Base-by-base conservation (phyloP, 805 yeast species). In the Millerozyma acaciae region DNA sequence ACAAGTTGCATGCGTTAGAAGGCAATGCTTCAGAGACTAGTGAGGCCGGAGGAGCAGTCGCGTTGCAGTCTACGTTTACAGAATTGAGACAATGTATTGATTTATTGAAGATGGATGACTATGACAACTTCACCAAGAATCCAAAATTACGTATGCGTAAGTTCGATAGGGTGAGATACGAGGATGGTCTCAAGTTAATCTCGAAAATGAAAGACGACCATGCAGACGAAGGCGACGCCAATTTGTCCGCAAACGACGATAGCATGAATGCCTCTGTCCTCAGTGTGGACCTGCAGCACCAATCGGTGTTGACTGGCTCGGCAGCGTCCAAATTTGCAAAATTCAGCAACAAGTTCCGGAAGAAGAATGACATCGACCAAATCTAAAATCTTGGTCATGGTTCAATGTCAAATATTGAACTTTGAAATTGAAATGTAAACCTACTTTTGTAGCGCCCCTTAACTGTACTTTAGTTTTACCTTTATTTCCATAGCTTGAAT, bases 1-100 rank as follows among this genome's bases (percentile, higher is more conserved):
- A 58, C 9, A 55, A 57, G 8, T 48, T 75, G 33, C 57, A 58
- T 30, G 44, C 42, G 36, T 41, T 40, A 24, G 35, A 45, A 30
- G 40, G 47, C 35, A 32, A 44, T 37, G 44, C 47, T 1, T 34
- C 32, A 13, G 54, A 48, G 6, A 41, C 33, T 12, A 51, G 50
- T 19, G 55, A 52, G 21, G 40, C 44, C 16, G 55, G 55, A 37
- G 63, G 65, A 2, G 60, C 62, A 19, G 74, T 70, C 26, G 77
- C 85, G 0, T 60, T 85, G 27, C 78, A 79, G 38, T 77, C 87
- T 7, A 83, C 90, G 29, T 83, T 87, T 44, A 69, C 78, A 5
- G 93, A 84, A 47, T 70, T 89, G 36, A 73, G 88, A 42, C 97
- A 90, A 60, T 75, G 83, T 35, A 77, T 90, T 18, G 80, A 81